A percentile compares a stretch with the other conserved stretches of the same genome.
These are phyloP conservation scores for Gastrodia elata DNA, from an alignment of 106 monocot species.

Conservation along the genomic window DNA sequence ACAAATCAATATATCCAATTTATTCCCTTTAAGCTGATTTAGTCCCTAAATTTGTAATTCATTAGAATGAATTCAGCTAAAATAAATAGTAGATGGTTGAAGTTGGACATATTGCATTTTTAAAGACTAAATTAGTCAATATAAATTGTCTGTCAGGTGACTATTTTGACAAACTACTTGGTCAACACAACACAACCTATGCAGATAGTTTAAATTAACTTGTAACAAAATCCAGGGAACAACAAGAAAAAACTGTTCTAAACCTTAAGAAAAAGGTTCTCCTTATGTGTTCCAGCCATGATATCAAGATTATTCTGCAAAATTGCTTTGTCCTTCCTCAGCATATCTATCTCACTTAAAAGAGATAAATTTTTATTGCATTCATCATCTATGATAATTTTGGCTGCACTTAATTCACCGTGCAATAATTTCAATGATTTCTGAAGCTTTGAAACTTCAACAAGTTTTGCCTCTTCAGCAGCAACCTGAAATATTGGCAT, in stretches of 20 bases:
- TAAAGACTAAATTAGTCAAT: no score
- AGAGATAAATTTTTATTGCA: slow-evolving; percentile 41
- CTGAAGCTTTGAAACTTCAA: slow-evolving; percentile 68
- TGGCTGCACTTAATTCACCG: slow-evolving; percentile 43
- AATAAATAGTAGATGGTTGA: no score
- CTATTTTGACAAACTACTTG: no score
- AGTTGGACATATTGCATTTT: no score
- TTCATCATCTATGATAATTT: slow-evolving; percentile 31
- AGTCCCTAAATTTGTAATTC: no score
- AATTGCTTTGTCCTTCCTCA: slow-evolving; percentile 34
- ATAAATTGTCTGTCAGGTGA: no score
- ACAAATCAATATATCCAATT: no score
- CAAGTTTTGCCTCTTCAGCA: slow-evolving; percentile 58
- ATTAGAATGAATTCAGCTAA: no score
- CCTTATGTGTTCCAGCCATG: slow-evolving; percentile 47
- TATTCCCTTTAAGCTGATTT: no score
- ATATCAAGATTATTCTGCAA: slow-evolving; percentile 25
- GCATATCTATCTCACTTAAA: slow-evolving; percentile 38
- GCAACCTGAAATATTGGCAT: slow-evolving; percentile 31
- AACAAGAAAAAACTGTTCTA: slow-evolving; percentile 7
- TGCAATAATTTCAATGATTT: slow-evolving; percentile 39
- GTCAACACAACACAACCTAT: no score
- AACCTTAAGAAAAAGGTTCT: slow-evolving; percentile 69
- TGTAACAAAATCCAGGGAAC: not conserved
- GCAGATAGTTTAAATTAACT: no score